Percentiles rank a stretch among this genome's conserved stretches.
Evolutionary conservation across 805 yeast genomes (phyloP).

Genomic region (Ogataea siamensis): DNA sequence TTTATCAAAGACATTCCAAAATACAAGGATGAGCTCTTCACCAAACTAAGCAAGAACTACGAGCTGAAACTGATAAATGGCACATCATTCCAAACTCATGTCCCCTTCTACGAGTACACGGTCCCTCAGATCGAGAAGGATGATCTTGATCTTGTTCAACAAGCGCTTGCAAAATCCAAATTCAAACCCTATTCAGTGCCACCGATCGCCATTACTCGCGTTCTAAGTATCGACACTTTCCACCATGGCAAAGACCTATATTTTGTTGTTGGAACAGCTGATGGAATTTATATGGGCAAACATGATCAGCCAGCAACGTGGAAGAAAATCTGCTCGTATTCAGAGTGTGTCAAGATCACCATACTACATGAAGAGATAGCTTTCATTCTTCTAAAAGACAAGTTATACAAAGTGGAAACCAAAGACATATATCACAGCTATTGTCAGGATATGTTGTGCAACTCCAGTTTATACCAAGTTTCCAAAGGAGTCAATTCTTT

Average conservation of each 20-base stretch:
- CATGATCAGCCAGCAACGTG: conserved; percentile 44
- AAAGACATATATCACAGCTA: conserved; percentile 62
- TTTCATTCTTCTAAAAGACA: conserved; percentile 56
- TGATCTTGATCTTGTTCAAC: conserved; percentile 16
- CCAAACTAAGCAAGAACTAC: conserved; percentile 18
- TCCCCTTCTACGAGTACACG: conserved; percentile 9
- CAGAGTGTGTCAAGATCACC: conserved; percentile 56
- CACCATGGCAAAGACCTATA: conserved; percentile 44
- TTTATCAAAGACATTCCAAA: conserved; percentile 25
- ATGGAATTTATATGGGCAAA: conserved; percentile 61
- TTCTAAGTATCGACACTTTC: conserved; percentile 35
- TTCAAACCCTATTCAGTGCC: conserved; percentile 18
- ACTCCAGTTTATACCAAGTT: conserved; percentile 18
- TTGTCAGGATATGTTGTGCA: conserved; percentile 44
- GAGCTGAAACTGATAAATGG: conserved; percentile 25
- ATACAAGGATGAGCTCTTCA: conserved; percentile 24
- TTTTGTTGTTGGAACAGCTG: conserved; percentile 55
- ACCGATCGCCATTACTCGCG: conserved; percentile 15
- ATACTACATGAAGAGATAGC: conserved; percentile 56
- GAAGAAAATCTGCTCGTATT: conserved; percentile 54
- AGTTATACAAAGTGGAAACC: conserved; percentile 59
- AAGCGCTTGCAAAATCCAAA: conserved; percentile 10
- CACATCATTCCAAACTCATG: conserved; percentile 17
- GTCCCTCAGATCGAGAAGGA: conserved; percentile 13
- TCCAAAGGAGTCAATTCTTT: conserved; percentile 55